A percentile compares a stretch with the other conserved stretches of the same genome.
Conservation (phyloP, 192 early-diverging fungal species). For the Backusella tuberculispora region DNA sequence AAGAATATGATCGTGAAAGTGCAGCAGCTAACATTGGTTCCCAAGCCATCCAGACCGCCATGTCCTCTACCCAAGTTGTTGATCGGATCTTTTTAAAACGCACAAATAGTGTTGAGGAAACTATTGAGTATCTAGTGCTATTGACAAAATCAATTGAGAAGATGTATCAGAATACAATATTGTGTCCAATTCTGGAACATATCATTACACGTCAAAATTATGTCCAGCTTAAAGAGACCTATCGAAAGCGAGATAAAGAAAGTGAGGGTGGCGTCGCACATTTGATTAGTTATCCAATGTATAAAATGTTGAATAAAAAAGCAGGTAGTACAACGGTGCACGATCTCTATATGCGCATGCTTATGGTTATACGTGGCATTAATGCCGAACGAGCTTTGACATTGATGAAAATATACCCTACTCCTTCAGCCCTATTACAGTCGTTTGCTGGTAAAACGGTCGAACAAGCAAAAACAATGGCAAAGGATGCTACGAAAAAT, state of each 20-base stretch:
- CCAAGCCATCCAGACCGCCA: conserved; percentile 68
- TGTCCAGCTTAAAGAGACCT: conserved; percentile 48
- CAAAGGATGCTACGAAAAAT: conserved; percentile 46
- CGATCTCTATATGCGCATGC: conserved; percentile 83
- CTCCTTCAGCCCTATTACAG: conserved; percentile 60
- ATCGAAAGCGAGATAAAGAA: conserved; percentile 22
- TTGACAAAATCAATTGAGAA: conserved; percentile 60
- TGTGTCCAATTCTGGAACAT: conserved; percentile 61
- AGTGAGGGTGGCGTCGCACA: conserved; percentile 26
- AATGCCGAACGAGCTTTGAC: conserved; percentile 83
- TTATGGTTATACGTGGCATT: conserved; percentile 84
- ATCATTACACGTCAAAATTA: conserved; percentile 54
- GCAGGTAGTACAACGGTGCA: conserved; percentile 66
- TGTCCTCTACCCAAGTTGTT: conserved; percentile 74
- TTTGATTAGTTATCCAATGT: conserved; percentile 67
- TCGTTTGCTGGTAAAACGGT: conserved; percentile 48
- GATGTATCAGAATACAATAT: conserved; percentile 47
- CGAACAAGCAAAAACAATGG: conserved; percentile 50
- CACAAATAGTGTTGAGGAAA: conserved; percentile 77
- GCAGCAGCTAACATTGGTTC: conserved; percentile 56
- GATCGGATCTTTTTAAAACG: conserved; percentile 87
- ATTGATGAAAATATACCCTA: conserved; percentile 72
- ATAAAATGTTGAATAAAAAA: conserved; percentile 74
- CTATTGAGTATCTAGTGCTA: conserved; percentile 73
- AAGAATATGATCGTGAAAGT: conserved; percentile 74